These are phyloP conservation scores for Nothophoma quercina DNA, from an alignment of 2,329 filamentous ascomycete species.

Conservation along the genomic window DNA sequence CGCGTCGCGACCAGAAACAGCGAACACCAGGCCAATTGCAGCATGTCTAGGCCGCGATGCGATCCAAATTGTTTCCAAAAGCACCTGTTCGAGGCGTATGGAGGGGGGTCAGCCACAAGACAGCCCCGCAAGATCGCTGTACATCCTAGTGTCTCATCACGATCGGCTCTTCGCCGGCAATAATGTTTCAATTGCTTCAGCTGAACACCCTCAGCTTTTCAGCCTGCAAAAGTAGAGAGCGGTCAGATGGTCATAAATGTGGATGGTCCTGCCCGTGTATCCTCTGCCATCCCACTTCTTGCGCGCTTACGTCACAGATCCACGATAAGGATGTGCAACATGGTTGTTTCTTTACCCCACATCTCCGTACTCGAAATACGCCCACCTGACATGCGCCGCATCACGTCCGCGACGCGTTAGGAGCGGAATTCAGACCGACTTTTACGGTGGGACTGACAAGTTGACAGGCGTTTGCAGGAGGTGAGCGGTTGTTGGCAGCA, in stretches of 20 bases:
- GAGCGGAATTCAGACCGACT: background rate
- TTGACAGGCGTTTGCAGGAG: constrained; percentile 11
- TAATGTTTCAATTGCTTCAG: background rate
- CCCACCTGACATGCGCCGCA: background rate
- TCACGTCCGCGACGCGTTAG: background rate
- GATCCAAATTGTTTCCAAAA: constrained; percentile 9
- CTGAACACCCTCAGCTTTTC: background rate
- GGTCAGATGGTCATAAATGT: background rate
- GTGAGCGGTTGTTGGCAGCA: background rate
- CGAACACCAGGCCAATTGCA: constrained; percentile 22
- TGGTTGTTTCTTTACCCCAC: constrained; percentile 16
- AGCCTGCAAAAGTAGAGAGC: background rate
- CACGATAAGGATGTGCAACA: constrained; percentile 6
- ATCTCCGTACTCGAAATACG: constrained; percentile 1
- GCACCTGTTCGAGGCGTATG: constrained; percentile 1
- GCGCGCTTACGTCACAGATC: constrained; percentile 13
- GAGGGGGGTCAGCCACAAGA: constrained; percentile 4
- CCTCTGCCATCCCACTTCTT: background rate
- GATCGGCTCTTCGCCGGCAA: background rate
- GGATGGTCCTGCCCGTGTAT: background rate
- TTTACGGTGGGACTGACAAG: background rate
- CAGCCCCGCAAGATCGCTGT: constrained; percentile 7
- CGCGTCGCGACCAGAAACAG: constrained; percentile 19
- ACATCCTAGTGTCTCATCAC: background rate
- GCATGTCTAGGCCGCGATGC: background rate